phyloP scores from a whole-genome alignment of 441 rosid genomes.

The Rhodomyrtus psidioides region DNA sequence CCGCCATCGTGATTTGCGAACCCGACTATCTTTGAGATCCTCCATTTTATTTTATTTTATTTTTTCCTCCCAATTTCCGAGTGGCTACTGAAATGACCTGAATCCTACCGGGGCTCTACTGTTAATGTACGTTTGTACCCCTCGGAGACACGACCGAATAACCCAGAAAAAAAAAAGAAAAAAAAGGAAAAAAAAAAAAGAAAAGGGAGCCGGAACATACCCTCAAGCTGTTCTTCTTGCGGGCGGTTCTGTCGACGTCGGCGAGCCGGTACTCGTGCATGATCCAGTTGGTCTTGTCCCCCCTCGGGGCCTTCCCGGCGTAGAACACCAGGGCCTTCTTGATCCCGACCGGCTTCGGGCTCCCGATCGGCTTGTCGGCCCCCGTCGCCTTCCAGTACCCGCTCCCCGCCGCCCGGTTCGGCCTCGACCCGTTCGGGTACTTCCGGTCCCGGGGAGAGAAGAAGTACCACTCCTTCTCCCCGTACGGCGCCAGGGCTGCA shows the following conservation, averaged over 20 bases:
- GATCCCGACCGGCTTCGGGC: slow-evolving; percentile 64
- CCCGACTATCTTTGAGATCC: no score
- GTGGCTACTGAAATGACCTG: no score
- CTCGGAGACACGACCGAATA: neutral
- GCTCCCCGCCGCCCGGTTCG: slow-evolving; percentile 75
- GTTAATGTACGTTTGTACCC: neutral
- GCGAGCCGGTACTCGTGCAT: slow-evolving; percentile 95
- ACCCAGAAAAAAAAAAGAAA: fast-evolving
- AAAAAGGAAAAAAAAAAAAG: fast-evolving
- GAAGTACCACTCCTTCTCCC: slow-evolving; percentile 92
- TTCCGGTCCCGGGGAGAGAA: slow-evolving; percentile 81
- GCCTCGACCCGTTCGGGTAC: slow-evolving; percentile 87
- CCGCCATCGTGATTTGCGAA: no score
- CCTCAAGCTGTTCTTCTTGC: slow-evolving; percentile 73
- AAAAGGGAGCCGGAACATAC: slow-evolving; percentile 9
- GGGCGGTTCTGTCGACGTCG: slow-evolving; percentile 68
- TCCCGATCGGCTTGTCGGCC: slow-evolving; percentile 86
- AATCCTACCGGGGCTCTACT: neutral
- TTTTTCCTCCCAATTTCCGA: no score
- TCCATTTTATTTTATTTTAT: no score
- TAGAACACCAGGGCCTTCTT: slow-evolving; percentile 86
- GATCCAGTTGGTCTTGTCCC: slow-evolving; percentile 91
- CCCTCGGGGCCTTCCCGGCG: slow-evolving; percentile 70
- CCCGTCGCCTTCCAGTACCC: slow-evolving; percentile 99
- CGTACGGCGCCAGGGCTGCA: slow-evolving; percentile 59